phyloP scores from a whole-genome alignment of 306 rosid genomes.

The Nissolia schottii region DNA sequence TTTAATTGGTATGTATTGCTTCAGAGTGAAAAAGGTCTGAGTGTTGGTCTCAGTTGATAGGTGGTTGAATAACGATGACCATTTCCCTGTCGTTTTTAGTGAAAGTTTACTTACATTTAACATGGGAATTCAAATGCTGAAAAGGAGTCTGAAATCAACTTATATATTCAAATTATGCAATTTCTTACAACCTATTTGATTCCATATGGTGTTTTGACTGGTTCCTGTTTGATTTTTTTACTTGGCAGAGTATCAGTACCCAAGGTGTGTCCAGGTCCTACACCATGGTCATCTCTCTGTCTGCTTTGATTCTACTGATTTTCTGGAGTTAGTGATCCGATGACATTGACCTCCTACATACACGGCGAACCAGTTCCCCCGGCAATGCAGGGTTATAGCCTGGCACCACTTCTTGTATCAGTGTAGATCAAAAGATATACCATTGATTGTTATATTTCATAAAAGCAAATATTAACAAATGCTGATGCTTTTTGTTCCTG shows the following conservation, averaged over 20 bases:
- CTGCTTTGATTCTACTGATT: slow-evolving; percentile 42
- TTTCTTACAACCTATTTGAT: background rate
- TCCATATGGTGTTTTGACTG: background rate
- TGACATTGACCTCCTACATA: background rate
- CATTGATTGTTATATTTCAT: slow-evolving; percentile 30
- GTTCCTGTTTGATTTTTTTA: slow-evolving; percentile 20
- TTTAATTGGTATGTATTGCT: background rate
- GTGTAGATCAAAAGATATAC: slow-evolving; percentile 17
- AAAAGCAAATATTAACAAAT: slow-evolving; percentile 31
- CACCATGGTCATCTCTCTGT: slow-evolving; percentile 35
- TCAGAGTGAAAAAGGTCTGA: background rate
- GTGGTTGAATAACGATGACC: background rate
- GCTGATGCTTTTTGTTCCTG: slow-evolving; percentile 17
- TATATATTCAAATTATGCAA: background rate
- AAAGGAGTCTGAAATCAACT: background rate
- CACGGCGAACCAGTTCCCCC: slow-evolving; percentile 15
- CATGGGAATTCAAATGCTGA: slow-evolving; percentile 8
- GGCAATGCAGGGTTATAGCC: slow-evolving; percentile 2
- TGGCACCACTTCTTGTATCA: slow-evolving; percentile 16
- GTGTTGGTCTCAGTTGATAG: background rate
- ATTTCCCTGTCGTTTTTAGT: background rate
- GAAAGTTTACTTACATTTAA: background rate
- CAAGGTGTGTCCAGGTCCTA: slow-evolving; percentile 43
- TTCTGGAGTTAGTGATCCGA: slow-evolving; percentile 37
- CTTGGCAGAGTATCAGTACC: slow-evolving; percentile 50